Evolutionary conservation across 2,329 filamentous ascomycete species (phyloP), one percentile per base, ranked within the genome.

Genomic region (Phialemonium atrogriseum): DNA sequence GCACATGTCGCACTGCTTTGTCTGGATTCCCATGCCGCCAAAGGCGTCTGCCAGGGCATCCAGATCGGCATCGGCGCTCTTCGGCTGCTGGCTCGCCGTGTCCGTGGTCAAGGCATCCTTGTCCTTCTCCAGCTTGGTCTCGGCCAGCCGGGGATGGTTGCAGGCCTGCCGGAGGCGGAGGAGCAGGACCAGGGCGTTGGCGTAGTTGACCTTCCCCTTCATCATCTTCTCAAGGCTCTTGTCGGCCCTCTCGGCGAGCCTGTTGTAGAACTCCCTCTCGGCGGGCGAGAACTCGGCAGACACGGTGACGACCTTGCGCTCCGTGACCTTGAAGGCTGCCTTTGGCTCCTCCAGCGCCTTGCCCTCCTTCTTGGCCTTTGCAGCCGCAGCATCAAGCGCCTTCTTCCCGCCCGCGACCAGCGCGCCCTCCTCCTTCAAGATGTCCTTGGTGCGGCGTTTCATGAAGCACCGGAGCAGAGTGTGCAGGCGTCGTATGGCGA

Each of bases 401-500:
- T 64, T 60, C 51, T 85, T 84, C 32, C 81, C 78, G 22, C 84
- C 84, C 16, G 83, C 80, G 38, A 84, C 83, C 12, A 93, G 63
- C 1, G 84, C 85, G 9, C 85, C 84, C 9, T 85, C 85, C 45
- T 86, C 72, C 58, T 91, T 94, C 38, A 98, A 63, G n/a, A 98
- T 85, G 14, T 94, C 87, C 58, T 98, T 98, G 7, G 88, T 96
- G 24, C 91, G 78, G n/a, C 91, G 80, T 64, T 96, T 94, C 91
- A 98, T 98, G 61, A 94, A 94, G 34, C 87, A 89, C 33, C 84
- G 81, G 4, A 98, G 64, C 39, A 94, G 77, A 35, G 82, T 77
- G 44, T 94, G 87, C 19, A 98, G 65, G 26, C 91, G 76, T 30
- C 79, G 74, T 53, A 98, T 93, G 11, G 91, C 89, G 36, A 96